These are phyloP conservation scores for Alliaria petiolata DNA, from an alignment of 345 rosid species.

Conservation along the genomic window DNA sequence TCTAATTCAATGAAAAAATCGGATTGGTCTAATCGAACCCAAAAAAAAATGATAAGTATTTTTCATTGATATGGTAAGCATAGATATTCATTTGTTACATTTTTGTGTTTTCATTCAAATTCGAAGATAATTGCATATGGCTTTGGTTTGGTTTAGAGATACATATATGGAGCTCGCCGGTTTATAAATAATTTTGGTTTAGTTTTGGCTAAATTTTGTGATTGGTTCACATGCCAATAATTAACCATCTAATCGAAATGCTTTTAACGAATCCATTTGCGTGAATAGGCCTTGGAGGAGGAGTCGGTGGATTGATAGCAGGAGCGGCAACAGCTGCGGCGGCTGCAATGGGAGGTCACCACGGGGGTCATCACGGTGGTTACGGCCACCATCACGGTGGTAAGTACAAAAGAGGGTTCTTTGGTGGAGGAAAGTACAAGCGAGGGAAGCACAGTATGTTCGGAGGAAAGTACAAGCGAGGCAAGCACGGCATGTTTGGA, in stretches of 20 bases:
- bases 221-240: not conserved
- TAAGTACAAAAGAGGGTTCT: constrained; percentile 30
- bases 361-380: constrained; percentile 41
- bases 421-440: constrained; percentile 30
- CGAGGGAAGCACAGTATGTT: constrained; percentile 32
- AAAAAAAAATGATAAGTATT: no score
- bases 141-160: not conserved
- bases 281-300: constrained; percentile 54
- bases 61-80: no score
- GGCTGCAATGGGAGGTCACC: constrained; percentile 68
- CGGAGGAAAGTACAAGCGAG: constrained; percentile 31
- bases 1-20: no score
- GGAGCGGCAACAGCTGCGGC: constrained; percentile 94
- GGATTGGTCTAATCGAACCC: no score
- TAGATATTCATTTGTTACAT: not conserved
- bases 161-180: not conserved
- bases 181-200: not conserved
- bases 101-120: not conserved
- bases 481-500: constrained; percentile 34
- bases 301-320: constrained; percentile 65
- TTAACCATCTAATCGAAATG: not conserved
- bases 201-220: not conserved
- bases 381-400: constrained; percentile 24
- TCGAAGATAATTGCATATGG: not conserved
- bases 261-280: not conserved